A percentile compares a stretch with the other conserved stretches of the same genome.
Conservation (phyloP, 345 rosid genomes). For the Abelmoschus esculentus region DNA sequence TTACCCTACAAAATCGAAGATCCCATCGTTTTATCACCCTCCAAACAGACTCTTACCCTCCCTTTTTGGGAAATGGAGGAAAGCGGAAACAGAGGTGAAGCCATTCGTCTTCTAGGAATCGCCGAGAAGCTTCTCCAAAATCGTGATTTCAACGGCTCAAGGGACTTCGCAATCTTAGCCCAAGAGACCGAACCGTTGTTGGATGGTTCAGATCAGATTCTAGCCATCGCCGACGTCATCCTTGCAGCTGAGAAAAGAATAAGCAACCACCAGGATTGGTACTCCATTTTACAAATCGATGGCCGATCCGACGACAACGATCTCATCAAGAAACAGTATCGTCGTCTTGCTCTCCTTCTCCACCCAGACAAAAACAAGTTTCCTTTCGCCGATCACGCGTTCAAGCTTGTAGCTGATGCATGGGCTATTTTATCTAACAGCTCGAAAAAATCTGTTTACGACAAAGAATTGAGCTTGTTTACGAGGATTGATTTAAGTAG, state of each 20-base stretch:
- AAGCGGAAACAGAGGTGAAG: slow-evolving; percentile 45
- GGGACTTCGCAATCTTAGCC: slow-evolving; percentile 72
- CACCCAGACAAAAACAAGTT: slow-evolving; percentile 83
- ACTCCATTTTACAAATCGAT: slow-evolving; percentile 65
- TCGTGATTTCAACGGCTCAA: slow-evolving; percentile 61
- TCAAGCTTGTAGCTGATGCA: slow-evolving; percentile 72
- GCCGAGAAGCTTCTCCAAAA: slow-evolving; percentile 67
- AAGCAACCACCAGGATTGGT: slow-evolving; percentile 67
- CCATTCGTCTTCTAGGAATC: slow-evolving; percentile 76
- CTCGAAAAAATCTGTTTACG: slow-evolving; percentile 48
- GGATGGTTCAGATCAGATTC: slow-evolving; percentile 84
- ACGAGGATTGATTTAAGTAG: slow-evolving; percentile 50
- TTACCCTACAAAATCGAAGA: not conserved
- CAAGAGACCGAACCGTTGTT: slow-evolving; percentile 77
- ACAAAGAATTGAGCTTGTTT: slow-evolving; percentile 46
- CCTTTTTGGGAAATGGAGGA: slow-evolving; percentile 35
- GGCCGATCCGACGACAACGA: slow-evolving; percentile 46
- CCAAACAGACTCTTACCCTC: not conserved
- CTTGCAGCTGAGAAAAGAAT: slow-evolving; percentile 55
- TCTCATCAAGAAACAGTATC: slow-evolving; percentile 72
- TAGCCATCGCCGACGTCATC: slow-evolving; percentile 78
- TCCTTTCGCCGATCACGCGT: slow-evolving; percentile 71
- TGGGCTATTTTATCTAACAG: slow-evolving; percentile 69
- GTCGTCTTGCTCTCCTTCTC: slow-evolving; percentile 71
- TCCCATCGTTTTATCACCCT: not conserved